Conservation (phyloP, 768 basidiomycete genomes). For the Botryobasidium botryosum region DNA sequence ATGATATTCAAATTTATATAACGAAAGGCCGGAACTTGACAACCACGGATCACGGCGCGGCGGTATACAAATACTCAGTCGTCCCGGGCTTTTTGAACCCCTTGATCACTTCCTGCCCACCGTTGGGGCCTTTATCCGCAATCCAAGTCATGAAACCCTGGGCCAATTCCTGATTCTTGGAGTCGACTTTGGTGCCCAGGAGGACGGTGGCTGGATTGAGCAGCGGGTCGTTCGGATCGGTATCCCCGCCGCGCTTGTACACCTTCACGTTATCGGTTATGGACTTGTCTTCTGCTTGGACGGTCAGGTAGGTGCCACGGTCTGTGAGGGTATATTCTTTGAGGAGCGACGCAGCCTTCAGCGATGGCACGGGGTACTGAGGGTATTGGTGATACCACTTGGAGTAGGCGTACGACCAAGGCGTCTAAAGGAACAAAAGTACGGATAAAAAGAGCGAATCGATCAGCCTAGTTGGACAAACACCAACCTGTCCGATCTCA, state of each 20-base stretch:
- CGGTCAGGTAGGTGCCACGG: conserved; percentile 33
- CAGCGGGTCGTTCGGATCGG: conserved; percentile 23
- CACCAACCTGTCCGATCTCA: conserved; percentile 30
- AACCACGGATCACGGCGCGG: conserved; percentile 14
- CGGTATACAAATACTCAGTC: conserved; percentile 20
- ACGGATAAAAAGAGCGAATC: neutral
- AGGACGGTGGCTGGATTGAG: conserved; percentile 35
- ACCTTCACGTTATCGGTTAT: conserved; percentile 22
- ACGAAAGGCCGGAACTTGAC: neutral
- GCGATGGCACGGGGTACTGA: conserved; percentile 32
- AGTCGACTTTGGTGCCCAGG: conserved; percentile 19
- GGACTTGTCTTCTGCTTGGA: conserved; percentile 11
- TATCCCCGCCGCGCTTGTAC: conserved; percentile 28
- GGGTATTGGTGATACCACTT: conserved; percentile 46
- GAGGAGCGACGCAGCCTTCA: conserved; percentile 30
- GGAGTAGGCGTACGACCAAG: conserved; percentile 35
- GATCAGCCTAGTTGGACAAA: neutral
- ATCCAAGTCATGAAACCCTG: conserved; percentile 31
- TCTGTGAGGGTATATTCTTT: conserved; percentile 39
- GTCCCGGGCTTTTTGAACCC: conserved; percentile 25
- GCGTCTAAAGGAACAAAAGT: conserved; percentile 23
- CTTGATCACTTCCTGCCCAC: conserved; percentile 28
- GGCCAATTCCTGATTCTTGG: conserved; percentile 17
- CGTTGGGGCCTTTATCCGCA: conserved; percentile 28
- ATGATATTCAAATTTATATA: neutral